Conservation (phyloP, 352 stramenopile species). For the Pythium periplocum region DNA sequence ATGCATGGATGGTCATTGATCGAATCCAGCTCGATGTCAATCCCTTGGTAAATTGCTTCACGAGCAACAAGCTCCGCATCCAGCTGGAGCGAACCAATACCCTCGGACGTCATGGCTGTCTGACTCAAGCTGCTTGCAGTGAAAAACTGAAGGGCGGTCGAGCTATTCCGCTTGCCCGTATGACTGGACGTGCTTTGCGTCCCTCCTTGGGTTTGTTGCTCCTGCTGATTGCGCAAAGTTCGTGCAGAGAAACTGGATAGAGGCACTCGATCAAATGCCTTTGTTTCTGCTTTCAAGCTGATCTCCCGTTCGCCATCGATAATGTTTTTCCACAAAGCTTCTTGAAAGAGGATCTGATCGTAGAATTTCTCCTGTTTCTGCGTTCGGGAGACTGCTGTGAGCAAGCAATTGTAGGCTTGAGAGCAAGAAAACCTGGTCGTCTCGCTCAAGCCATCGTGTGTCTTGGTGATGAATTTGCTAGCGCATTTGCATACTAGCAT, state of each 20-base stretch:
- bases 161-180: constrained; percentile 14
- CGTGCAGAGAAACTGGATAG: constrained; percentile 41
- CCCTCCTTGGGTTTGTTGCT: constrained; percentile 19
- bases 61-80: constrained; percentile 19
- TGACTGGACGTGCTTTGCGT: constrained; percentile 1
- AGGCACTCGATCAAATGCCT: constrained; percentile 40
- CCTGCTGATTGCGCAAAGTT: constrained; percentile 28
- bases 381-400: constrained; percentile 69
- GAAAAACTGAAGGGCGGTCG: constrained; percentile 59
- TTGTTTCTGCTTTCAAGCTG: constrained; percentile 44
- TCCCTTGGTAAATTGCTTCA: constrained; percentile 21
- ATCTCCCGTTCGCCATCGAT: constrained; percentile 39
- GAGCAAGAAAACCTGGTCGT: constrained; percentile 42
- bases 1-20: constrained; percentile 78
- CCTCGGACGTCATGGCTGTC: constrained; percentile 9
- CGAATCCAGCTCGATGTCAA: constrained; percentile 68
- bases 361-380: constrained; percentile 87
- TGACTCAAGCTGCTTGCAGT: constrained; percentile 70
- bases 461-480: constrained; percentile 65
- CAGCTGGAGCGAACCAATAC: constrained; percentile 7
- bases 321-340: constrained; percentile 65
- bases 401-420: constrained; percentile 68
- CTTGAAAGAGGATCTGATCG: constrained; percentile 80
- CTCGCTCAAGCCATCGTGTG: constrained; percentile 29
- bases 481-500: constrained; percentile 84